Base-by-base conservation (phyloP, 805 yeast species). In the Yamadazyma ubonensis region DNA sequence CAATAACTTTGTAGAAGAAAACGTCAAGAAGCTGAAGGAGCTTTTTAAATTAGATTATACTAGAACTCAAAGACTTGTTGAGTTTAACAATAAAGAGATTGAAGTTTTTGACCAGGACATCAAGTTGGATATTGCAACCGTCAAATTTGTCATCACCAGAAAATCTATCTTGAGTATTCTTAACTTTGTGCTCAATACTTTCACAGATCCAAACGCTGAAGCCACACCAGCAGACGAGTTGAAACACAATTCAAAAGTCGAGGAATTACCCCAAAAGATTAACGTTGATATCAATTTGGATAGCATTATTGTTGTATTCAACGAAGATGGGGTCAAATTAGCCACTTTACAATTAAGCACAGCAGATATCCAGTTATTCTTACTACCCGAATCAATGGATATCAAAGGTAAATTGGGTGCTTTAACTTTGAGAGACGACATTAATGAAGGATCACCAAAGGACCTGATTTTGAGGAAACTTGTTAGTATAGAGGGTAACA, bases 111-210 rank as follows among this genome's bases (percentile, higher is more conserved):
- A 90, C 53, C 96, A 88, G 58, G 80, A 76, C 48, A 75, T 90
- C 4, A 70, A 76, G 6, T 65, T 93, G 36, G 72, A 79, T 30
- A 73, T 93, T 62, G 88, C 96, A 0, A 87, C 95, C 10, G 76
- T 93, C 39, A 78, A 78, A 45, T 72, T 85, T 26, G 83, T 86
- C 2, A 61, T 90, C 5, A 79, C 95, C 0, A 78, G 97, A 34
- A 84, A 79, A 53, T 84, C 95, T 1, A 62, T 86, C 11, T 68
- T 93, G 45, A 83, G 95, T 1, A 65, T 93, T 10, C 62, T 91
- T 47, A 91, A 89, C 57, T 93, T 83, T 57, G 70, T 85, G 2
- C 66, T 90, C 53, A 85, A 88, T 32, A 93, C 98, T 0, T 93
- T 93, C 57, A 84, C 96, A 0, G 83, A 83, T 59, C 96, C 96